Evolutionary conservation across 1,284 basidiomycete genomes (phyloP).

Genomic region (Golubevia sp.): DNA sequence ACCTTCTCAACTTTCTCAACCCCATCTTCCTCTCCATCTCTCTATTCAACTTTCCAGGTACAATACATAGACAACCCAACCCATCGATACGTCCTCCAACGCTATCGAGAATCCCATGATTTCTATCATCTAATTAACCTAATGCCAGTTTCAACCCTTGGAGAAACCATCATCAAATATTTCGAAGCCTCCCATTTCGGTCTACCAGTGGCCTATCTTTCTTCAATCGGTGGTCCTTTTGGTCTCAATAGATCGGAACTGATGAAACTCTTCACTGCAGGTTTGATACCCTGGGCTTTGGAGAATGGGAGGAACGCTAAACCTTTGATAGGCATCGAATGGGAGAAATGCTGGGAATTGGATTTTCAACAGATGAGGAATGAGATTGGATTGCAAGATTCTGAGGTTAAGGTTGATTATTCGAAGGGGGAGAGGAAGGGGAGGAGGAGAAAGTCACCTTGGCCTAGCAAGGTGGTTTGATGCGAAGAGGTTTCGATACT

Average conservation of each 20-base stretch:
- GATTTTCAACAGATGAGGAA: constrained; percentile 77
- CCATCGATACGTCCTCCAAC: constrained; percentile 80
- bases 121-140: constrained; percentile 88
- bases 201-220: constrained; percentile 83
- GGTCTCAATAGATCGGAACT: not conserved
- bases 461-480: no score
- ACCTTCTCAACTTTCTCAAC: not conserved
- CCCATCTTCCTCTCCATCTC: constrained; percentile 8
- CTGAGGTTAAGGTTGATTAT: constrained; percentile 63
- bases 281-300: constrained; percentile 70
- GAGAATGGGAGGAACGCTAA: constrained; percentile 73
- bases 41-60: constrained; percentile 67
- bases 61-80: constrained; percentile 86
- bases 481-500: no score
- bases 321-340: constrained; percentile 87
- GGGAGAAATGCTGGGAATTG: constrained; percentile 92
- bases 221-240: constrained; percentile 75
- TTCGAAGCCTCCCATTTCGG: constrained; percentile 93
- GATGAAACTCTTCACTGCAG: constrained; percentile 16
- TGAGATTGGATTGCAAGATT: constrained; percentile 72
- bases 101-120: constrained; percentile 95
- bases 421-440: constrained; percentile 61
- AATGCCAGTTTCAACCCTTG: constrained; percentile 85
- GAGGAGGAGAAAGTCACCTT: constrained; percentile 53
- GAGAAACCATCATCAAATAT: constrained; percentile 93